phyloP scores from a whole-genome alignment of 2,329 filamentous ascomycete genomes.

The Parafenestella ontariensis region DNA sequence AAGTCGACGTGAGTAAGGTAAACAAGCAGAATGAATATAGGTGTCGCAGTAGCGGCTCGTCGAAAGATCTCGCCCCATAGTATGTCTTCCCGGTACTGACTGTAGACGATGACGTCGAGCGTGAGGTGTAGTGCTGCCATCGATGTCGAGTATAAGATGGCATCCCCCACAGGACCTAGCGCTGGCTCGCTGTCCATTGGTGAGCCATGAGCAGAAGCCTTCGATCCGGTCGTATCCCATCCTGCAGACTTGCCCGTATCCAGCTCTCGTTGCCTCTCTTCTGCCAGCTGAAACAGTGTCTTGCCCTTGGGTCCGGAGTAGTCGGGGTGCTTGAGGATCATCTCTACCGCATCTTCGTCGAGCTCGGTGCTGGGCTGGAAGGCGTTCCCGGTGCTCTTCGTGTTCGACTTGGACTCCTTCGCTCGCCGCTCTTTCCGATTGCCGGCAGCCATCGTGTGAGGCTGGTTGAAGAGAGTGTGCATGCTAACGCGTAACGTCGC shows the following conservation, averaged over 20 bases:
- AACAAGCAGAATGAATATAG: slow-evolving; percentile 54
- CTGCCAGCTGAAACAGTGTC: slow-evolving; percentile 76
- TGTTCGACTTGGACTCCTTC: slow-evolving; percentile 35
- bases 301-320: slow-evolving; percentile 66
- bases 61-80: slow-evolving; percentile 63
- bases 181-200: slow-evolving; percentile 47
- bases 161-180: slow-evolving; percentile 56
- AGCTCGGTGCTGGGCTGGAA: slow-evolving; percentile 48
- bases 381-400: slow-evolving; percentile 34
- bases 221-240: slow-evolving; percentile 49
- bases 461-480: slow-evolving; percentile 2
- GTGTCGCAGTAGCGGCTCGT: slow-evolving; percentile 58
- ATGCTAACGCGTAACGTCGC: slow-evolving; percentile 19
- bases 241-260: slow-evolving; percentile 57
- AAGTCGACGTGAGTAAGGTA: slow-evolving; percentile 53
- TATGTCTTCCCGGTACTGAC: slow-evolving; percentile 76
- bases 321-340: slow-evolving; percentile 74
- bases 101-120: slow-evolving; percentile 78
- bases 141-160: slow-evolving; percentile 61
- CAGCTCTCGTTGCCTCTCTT: slow-evolving; percentile 61
- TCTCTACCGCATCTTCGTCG: slow-evolving; percentile 56
- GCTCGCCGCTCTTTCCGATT: slow-evolving; percentile 58
- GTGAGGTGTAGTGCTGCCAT: slow-evolving; percentile 78
- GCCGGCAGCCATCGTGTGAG: slow-evolving; percentile 33
- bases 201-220: slow-evolving; percentile 44